Evolutionary conservation across 495 filamentous ascomycete genomes (phyloP).

Genomic region (Penicillium maclennaniae): DNA sequence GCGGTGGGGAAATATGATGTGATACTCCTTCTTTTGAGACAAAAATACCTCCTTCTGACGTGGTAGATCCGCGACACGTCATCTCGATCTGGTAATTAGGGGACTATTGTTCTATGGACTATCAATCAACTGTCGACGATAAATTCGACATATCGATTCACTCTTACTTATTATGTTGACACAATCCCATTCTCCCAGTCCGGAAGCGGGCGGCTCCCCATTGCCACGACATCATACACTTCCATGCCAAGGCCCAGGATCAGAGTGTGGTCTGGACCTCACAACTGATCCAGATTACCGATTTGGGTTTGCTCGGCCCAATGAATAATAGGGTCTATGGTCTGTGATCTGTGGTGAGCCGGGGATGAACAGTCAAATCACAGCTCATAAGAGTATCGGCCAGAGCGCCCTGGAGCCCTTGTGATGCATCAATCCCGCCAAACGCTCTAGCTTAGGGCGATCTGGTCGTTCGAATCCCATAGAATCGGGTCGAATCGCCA

Average conservation of each 20-base stretch:
- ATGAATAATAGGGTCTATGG: too few species aligned
- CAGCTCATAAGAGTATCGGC: too few species aligned
- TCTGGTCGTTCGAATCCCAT: slow-evolving; percentile 3
- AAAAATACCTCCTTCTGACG: slow-evolving; percentile 16
- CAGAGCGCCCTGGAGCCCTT: not conserved
- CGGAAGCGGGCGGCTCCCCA: slow-evolving; percentile 20
- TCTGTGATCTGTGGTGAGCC: not conserved
- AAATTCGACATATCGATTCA: not conserved
- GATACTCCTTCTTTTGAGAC: slow-evolving; percentile 9
- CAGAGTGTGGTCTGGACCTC: slow-evolving; percentile 25
- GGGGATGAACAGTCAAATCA: not conserved
- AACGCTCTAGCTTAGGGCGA: not conserved
- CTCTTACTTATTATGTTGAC: not conserved
- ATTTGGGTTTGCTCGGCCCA: not conserved
- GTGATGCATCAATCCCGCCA: not conserved
- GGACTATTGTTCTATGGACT: too few species aligned
- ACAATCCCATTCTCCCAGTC: not conserved
- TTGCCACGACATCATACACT: not conserved
- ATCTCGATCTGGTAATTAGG: slow-evolving; percentile 1
- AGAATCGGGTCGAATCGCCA: slow-evolving; percentile 6
- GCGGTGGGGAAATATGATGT: slow-evolving; percentile 19
- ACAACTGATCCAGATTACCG: slow-evolving; percentile 2
- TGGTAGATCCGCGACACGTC: slow-evolving; percentile 25
- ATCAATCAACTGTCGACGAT: not conserved
- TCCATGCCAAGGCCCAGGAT: slow-evolving; percentile 17